phyloP scores from a whole-genome alignment of 2,329 filamentous ascomycete genomes.

The Chaetomium globosum region DNA sequence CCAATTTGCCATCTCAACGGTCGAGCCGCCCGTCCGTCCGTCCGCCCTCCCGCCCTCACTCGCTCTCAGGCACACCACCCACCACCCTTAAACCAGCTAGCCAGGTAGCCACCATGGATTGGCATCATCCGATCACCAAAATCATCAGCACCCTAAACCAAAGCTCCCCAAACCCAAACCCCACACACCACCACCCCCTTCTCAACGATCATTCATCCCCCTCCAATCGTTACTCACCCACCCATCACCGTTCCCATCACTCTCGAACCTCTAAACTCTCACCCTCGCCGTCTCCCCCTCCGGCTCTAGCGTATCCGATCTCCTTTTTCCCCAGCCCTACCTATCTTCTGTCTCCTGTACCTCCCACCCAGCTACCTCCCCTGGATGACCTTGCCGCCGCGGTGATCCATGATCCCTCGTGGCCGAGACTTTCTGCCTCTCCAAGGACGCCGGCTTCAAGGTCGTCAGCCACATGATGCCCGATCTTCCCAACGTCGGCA shows the following conservation, averaged over 20 bases:
- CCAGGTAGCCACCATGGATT: background rate
- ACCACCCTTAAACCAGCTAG: background rate
- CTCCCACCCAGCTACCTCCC: too few species aligned
- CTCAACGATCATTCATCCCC: background rate
- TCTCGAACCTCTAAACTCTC: background rate
- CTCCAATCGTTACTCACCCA: slow-evolving; percentile 22
- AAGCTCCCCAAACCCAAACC: background rate
- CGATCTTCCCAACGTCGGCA: slow-evolving; percentile 94
- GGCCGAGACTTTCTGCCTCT: slow-evolving; percentile 93
- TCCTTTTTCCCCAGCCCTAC: too few species aligned
- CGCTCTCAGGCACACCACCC: background rate
- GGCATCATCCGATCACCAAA: slow-evolving; percentile 16
- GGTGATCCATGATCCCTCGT: slow-evolving; percentile 51
- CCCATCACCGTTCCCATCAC: slow-evolving; percentile 5
- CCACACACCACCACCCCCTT: background rate
- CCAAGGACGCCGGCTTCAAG: slow-evolving; percentile 98
- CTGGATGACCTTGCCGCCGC: background rate
- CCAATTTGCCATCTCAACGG: slow-evolving; percentile 20
- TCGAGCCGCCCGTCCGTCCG: slow-evolving; percentile 7
- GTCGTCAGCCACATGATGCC: slow-evolving; percentile 99
- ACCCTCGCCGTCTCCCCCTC: background rate
- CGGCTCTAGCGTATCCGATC: background rate
- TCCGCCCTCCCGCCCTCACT: background rate
- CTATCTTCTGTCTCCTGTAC: too few species aligned
- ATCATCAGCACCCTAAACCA: slow-evolving; percentile 6